Conservation (phyloP, 768 basidiomycete genomes). For the Ramaria sp. region DNA sequence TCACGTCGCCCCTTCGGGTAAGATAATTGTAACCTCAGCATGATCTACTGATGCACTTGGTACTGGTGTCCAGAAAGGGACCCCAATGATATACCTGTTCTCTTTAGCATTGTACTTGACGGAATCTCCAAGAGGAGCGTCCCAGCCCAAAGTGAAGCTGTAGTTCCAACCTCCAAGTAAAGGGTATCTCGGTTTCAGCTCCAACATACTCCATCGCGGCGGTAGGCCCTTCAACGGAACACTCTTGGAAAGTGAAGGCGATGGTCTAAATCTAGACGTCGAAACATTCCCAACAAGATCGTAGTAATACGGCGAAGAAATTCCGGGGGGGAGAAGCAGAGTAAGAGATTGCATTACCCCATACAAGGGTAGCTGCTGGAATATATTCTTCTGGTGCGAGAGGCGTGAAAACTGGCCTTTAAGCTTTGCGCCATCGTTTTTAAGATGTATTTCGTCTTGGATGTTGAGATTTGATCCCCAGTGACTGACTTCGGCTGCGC, state of each 20-base stretch:
- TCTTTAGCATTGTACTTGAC: slow-evolving; percentile 51
- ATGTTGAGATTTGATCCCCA: slow-evolving; percentile 96
- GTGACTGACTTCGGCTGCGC: slow-evolving; percentile 86
- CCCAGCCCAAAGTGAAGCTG: slow-evolving; percentile 88
- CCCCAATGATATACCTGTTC: slow-evolving; percentile 59
- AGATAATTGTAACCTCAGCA: slow-evolving; percentile 65
- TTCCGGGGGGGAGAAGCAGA: slow-evolving; percentile 75
- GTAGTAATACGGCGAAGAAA: slow-evolving; percentile 78
- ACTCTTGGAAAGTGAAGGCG: slow-evolving; percentile 44
- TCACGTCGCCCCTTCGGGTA: slow-evolving; percentile 95
- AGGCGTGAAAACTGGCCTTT: slow-evolving; percentile 95
- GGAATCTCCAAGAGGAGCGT: slow-evolving; percentile 71
- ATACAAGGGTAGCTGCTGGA: slow-evolving; percentile 51
- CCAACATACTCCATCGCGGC: slow-evolving; percentile 52
- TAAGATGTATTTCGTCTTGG: slow-evolving; percentile 76
- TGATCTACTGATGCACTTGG: slow-evolving; percentile 74
- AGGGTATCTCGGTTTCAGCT: slow-evolving; percentile 84
- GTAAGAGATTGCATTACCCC: slow-evolving; percentile 64
- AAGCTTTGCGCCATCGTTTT: slow-evolving; percentile 85
- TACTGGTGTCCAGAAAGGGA: slow-evolving; percentile 80
- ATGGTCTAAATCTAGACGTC: slow-evolving; percentile 71
- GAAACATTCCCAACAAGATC: slow-evolving; percentile 95
- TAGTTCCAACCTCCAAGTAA: slow-evolving; percentile 97
- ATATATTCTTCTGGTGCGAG: slow-evolving; percentile 68
- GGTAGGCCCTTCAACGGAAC: slow-evolving; percentile 18